These are phyloP conservation scores for Trametes sanguinea DNA, from an alignment of 768 basidiomycete genomes.

Conservation along the genomic window DNA sequence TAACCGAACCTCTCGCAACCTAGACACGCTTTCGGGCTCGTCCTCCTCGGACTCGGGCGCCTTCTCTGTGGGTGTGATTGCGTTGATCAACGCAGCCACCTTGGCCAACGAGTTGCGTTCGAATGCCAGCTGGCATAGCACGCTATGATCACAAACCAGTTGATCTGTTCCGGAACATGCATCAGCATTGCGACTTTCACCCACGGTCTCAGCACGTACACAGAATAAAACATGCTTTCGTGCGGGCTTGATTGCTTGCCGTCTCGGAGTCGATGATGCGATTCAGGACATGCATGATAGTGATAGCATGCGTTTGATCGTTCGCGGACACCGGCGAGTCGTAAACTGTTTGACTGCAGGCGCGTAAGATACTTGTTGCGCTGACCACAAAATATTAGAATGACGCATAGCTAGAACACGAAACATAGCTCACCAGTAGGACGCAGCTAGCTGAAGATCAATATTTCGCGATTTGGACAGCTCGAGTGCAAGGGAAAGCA, in stretches of 20 bases:
- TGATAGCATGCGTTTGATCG: constrained; percentile 52
- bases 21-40: constrained; percentile 58
- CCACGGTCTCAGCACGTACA: constrained; percentile 47
- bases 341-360: constrained; percentile 38
- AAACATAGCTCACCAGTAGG: constrained; percentile 55
- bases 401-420: background rate
- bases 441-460: constrained; percentile 70
- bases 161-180: constrained; percentile 43
- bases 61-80: constrained; percentile 52
- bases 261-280: constrained; percentile 50
- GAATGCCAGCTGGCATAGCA: constrained; percentile 65
- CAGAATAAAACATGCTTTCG: constrained; percentile 75
- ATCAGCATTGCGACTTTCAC: background rate
- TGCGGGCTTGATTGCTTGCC: constrained; percentile 47
- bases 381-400: constrained; percentile 33
- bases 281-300: constrained; percentile 72
- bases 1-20: constrained; percentile 60
- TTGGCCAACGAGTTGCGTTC: constrained; percentile 68
- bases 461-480: constrained; percentile 59
- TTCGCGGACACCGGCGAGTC: constrained; percentile 24
- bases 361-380: constrained; percentile 62
- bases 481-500: constrained; percentile 47
- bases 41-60: constrained; percentile 63
- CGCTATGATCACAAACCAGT: constrained; percentile 70
- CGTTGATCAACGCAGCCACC: constrained; percentile 52